Evolutionary conservation across 768 basidiomycete genomes (phyloP), one percentile per base, ranked within the genome.

Genomic region (Imleria badia): DNA sequence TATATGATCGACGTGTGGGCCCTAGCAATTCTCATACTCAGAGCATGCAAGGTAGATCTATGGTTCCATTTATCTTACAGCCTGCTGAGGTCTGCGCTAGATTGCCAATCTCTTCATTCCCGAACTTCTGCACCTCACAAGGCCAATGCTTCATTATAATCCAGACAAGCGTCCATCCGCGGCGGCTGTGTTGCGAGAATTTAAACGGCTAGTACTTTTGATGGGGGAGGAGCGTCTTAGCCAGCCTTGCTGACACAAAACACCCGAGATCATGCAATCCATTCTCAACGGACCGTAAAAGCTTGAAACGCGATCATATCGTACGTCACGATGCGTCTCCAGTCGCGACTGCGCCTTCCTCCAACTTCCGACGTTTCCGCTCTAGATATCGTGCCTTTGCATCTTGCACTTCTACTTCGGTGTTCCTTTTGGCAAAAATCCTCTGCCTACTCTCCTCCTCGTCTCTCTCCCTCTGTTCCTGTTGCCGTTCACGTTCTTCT

Each of bases 1-100:
- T 89, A 81, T 65, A 88, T 87, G 70, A 72, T 87, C 9, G 88
- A 91, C 62, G 78, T 90, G 3, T 91, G 87, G 85, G 85, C 86
- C 14, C 69, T 89, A 30, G 89, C 76, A 19, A 73, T 86, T 15
- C 74, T 89, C 5, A 80, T 90, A 29, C 66, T 87, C 39, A 79
- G 82, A 20, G 81, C 81, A 39, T 85, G 82, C 73, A 80, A 87
- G 73, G 88, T 86, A 69, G 34, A 30, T 39, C 8, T 19, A n/a
- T 12, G 42, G 11, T 36, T 31, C n/a, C 22, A 6, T 49, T 6
- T 30, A 13, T 48, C 20, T 45, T 40, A 20, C 44, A 46, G 14
- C n/a, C 20, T 44, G 26, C 48, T 60, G 46, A 63, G 47, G 30
- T 50, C 31, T 20, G 9, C 23, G 19, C 46, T 59, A 89, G 87